Evolutionary conservation across 805 yeast genomes (phyloP).

Genomic region (Yamadazyma akitaensis): DNA sequence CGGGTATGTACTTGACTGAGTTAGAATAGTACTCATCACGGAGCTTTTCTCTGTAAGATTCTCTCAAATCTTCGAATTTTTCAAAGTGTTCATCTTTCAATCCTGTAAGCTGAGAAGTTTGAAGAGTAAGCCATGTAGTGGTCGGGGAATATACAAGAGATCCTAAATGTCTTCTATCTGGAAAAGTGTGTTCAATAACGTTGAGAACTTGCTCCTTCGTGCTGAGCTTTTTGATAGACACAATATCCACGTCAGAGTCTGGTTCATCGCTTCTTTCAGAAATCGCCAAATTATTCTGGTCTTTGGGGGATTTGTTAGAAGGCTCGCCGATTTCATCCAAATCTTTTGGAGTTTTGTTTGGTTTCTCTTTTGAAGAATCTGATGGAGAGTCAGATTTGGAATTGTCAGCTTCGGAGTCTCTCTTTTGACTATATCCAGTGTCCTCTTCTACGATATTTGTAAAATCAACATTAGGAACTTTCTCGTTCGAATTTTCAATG

Average conservation of each 20-base stretch:
- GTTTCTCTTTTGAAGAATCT: no score
- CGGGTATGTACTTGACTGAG: conserved; percentile 29
- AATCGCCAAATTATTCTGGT: background rate
- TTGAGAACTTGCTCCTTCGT: conserved; percentile 19
- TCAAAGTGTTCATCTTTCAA: conserved; percentile 29
- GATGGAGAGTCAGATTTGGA: no score
- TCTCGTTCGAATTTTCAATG: no score
- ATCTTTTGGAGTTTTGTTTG: background rate
- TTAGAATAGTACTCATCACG: conserved; percentile 21
- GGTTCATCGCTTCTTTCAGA: background rate
- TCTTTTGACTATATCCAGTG: no score
- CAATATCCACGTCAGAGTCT: background rate
- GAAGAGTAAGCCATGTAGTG: conserved; percentile 46
- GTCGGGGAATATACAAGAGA: conserved; percentile 55
- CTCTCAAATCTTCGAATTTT: conserved; percentile 27
- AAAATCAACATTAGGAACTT: no score
- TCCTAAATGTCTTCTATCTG: conserved; percentile 44
- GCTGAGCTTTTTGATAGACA: background rate
- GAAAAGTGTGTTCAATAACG: conserved; percentile 25
- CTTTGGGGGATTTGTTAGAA: background rate
- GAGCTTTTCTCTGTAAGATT: conserved; percentile 22
- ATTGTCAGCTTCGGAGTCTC: no score
- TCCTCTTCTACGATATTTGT: no score
- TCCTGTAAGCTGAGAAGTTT: conserved; percentile 28
- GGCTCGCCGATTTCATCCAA: background rate